Conservation (phyloP, 202 grass and related monocot species). For the Brachypodium distachyon region DNA sequence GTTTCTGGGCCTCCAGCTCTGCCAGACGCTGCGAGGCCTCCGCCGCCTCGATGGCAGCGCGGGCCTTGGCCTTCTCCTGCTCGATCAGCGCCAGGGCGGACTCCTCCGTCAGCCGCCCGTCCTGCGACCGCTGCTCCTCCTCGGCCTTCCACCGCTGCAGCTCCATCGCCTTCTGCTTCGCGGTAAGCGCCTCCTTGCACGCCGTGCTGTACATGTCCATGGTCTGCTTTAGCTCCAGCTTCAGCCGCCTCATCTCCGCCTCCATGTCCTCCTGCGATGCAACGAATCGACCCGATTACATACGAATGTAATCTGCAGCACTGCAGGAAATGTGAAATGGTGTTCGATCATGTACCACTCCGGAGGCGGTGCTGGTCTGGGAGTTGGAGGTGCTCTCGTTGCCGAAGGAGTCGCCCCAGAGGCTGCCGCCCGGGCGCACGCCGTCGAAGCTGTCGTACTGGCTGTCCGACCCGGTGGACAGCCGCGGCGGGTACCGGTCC, state of each 20-base stretch:
- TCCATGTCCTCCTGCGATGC: slow-evolving; percentile 79
- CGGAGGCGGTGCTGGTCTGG: slow-evolving; percentile 60
- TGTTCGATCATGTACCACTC: slow-evolving; percentile 15
- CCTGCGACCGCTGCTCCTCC: slow-evolving; percentile 44
- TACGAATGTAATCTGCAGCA: background rate
- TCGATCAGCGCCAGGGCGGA: slow-evolving; percentile 54
- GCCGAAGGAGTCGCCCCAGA: slow-evolving; percentile 43
- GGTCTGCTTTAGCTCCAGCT: slow-evolving; percentile 83
- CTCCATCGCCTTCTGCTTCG: slow-evolving; percentile 78
- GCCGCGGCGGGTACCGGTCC: slow-evolving; percentile 42
- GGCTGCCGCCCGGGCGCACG: slow-evolving; percentile 19
- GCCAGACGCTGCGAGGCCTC: slow-evolving; percentile 53
- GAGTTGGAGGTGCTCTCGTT: slow-evolving; percentile 55
- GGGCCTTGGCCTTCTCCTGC: slow-evolving; percentile 58
- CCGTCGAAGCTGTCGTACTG: slow-evolving; percentile 63
- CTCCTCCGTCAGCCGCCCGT: slow-evolving; percentile 50
- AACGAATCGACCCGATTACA: background rate
- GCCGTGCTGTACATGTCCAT: slow-evolving; percentile 99
- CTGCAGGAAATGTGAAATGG: too few species aligned
- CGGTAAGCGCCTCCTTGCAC: slow-evolving; percentile 66
- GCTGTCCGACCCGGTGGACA: slow-evolving; percentile 55
- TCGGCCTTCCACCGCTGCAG: slow-evolving; percentile 66
- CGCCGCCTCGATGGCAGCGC: slow-evolving; percentile 52
- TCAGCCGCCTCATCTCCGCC: slow-evolving; percentile 78
- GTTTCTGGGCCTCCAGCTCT: slow-evolving; percentile 72